A percentile compares a stretch with the other conserved stretches of the same genome.
These are phyloP conservation scores for Clarireedia monteithiana DNA, from an alignment of 2,329 filamentous ascomycete species.

Conservation along the genomic window DNA sequence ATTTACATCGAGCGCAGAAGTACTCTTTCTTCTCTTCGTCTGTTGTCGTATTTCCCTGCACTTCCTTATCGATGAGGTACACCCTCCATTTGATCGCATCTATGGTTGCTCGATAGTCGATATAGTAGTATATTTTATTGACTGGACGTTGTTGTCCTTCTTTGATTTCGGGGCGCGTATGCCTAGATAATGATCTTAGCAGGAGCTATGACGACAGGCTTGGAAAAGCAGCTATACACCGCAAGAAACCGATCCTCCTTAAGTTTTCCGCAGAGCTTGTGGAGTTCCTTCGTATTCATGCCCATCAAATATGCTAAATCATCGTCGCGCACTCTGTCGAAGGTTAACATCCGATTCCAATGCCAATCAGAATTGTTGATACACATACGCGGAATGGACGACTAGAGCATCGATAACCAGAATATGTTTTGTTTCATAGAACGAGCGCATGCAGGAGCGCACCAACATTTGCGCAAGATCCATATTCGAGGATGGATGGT, in stretches of 20 bases:
- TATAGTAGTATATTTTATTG: conserved; percentile 91
- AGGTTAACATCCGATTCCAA: conserved; percentile 22
- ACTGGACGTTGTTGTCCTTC: conserved; percentile 76
- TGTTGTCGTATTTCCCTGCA: conserved; percentile 75
- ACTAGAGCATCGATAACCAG: conserved; percentile 75
- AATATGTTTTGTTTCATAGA: conserved; percentile 79
- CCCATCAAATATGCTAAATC: conserved; percentile 82
- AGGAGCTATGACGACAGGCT: conserved; percentile 1
- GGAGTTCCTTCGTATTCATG: conserved; percentile 86
- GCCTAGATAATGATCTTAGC: conserved; percentile 36
- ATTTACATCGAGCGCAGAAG: conserved; percentile 70
- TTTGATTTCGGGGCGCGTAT: conserved; percentile 67
- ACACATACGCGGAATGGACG: conserved; percentile 58
- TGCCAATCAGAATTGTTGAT: conserved; percentile 5
- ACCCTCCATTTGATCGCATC: conserved; percentile 95
- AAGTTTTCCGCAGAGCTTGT: conserved; percentile 79
- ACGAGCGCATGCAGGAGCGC: conserved; percentile 76
- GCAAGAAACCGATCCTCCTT: conserved; percentile 79
- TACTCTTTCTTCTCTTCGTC: conserved; percentile 88
- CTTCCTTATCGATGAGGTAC: conserved; percentile 78
- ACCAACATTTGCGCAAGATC: conserved; percentile 71
- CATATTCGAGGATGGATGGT: conserved; percentile 34
- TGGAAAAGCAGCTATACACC: conserved; percentile 47
- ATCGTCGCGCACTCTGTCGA: conserved; percentile 64
- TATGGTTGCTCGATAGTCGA: conserved; percentile 89